Base-by-base conservation (phyloP, 805 yeast species). In the Metschnikowia proteae region DNA sequence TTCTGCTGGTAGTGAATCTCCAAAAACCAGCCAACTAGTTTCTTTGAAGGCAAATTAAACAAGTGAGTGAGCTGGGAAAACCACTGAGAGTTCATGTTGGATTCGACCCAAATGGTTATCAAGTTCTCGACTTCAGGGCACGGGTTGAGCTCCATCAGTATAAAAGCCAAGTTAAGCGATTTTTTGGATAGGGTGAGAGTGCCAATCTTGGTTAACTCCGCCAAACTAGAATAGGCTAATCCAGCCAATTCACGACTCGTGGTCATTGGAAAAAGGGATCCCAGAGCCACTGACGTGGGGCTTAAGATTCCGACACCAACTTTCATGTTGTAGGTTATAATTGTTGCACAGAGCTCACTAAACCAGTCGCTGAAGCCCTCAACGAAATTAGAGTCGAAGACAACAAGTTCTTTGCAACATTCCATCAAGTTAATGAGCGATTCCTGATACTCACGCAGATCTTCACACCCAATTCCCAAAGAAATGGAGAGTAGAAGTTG, bases 101-200 rank as follows among this genome's bases (percentile, higher is more conserved):
- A 73, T 13, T 78, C 80, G 39, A 86, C 63, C 92, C 94, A 87
- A 13, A 79, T 75, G 11, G 59, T 62, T 9, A 87, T 70, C 42
- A 85, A 67, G 3, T 66, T 63, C 28, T 70, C 61, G 17, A 85
- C 60, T 6, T 72, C 74, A 1, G 53, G 55, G 38, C 81, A 78
- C 2, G 67, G 66, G 74, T 82, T 53, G 70, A 75, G 32, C 73
- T 71, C 68, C 71, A 73, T 67, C 7, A 73, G 79, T 6, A 81
- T 68, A 94, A 94, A 88, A 5, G 84, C 66, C 27, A 79, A 68
- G 38, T 70, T 74, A 36, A 81, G 82, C 5, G 82, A 60, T 1
- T 73, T 75, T 10, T 67, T 63, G 2, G 67, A 60, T 48, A 84
- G 73, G 1, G 59, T 53, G 6, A 42, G 40, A 6, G 50, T 30